Conservation (phyloP, 2,329 filamentous ascomycete species). For the Immersiporthe knoxdaviesiana region DNA sequence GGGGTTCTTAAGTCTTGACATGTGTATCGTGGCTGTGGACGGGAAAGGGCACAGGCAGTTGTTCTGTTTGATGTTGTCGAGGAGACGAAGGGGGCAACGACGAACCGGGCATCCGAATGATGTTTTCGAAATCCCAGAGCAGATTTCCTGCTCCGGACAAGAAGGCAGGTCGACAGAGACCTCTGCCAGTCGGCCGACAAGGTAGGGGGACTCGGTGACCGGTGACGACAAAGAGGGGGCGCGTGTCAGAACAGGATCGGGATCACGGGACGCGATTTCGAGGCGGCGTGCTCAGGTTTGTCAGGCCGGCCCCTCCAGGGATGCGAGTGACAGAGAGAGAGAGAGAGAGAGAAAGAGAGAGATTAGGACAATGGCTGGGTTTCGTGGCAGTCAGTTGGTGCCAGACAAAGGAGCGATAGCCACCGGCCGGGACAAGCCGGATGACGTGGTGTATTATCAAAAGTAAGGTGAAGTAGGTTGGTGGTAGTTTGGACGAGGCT, state of each 20-base stretch:
- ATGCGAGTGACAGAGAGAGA: conserved; percentile 14
- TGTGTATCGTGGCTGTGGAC: conserved; percentile 15
- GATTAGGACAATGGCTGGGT: conserved; percentile 18
- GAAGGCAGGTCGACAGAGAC: conserved; percentile 23
- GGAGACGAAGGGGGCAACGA: conserved; percentile 27
- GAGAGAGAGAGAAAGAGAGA: conserved; percentile 10
- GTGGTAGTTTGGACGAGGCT: neutral
- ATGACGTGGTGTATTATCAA: conserved; percentile 25
- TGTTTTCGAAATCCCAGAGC: conserved; percentile 28
- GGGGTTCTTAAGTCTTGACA: conserved; percentile 13
- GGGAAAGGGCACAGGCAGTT: neutral
- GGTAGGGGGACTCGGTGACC: conserved; percentile 18
- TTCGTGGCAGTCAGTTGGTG: conserved; percentile 14
- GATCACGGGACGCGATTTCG: conserved; percentile 24
- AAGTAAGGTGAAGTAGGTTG: neutral
- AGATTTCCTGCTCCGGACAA: conserved; percentile 29
- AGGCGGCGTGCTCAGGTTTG: conserved; percentile 19
- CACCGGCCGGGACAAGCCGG: conserved; percentile 22
- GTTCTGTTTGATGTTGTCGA: conserved; percentile 27
- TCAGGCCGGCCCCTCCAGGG: conserved; percentile 15
- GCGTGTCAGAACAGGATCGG: conserved; percentile 21
- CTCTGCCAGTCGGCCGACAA: conserved; percentile 23
- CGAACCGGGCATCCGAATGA: conserved; percentile 30
- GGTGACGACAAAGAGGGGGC: conserved; percentile 24
- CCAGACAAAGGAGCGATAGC: conserved; percentile 27